Conservation (phyloP, 208 protist species). For the Trypanosoma rangeli region DNA sequence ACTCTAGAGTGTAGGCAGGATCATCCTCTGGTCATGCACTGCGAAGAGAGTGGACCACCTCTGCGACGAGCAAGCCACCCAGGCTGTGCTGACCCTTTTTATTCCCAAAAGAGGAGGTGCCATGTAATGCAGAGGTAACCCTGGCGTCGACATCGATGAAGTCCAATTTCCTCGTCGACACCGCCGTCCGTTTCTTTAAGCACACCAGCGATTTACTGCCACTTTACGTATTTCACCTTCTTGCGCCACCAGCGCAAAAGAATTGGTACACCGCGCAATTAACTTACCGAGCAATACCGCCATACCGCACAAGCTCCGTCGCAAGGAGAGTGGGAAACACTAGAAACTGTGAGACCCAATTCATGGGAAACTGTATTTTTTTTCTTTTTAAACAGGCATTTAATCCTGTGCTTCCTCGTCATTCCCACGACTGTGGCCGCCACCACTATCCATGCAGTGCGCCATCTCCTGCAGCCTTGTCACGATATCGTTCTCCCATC, state of each 20-base stretch:
- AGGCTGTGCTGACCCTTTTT: background rate
- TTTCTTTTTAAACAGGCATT: background rate
- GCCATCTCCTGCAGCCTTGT: slow-evolving; percentile 1
- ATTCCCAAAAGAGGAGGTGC: background rate
- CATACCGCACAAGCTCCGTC: background rate
- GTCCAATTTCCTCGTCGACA: background rate
- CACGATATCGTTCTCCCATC: slow-evolving; percentile 9
- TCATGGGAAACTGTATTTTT: background rate
- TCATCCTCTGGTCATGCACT: slow-evolving; percentile 3
- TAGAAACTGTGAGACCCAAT: background rate
- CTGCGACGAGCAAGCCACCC: background rate
- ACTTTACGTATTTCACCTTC: background rate
- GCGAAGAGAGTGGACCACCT: slow-evolving; percentile 5
- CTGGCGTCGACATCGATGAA: background rate
- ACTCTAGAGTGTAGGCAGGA: slow-evolving; percentile 12
- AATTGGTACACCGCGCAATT: background rate
- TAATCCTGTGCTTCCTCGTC: background rate
- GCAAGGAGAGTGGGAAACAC: background rate
- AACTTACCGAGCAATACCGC: background rate
- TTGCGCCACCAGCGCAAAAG: background rate
- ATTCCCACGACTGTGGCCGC: background rate
- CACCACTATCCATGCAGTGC: background rate
- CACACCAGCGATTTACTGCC: background rate
- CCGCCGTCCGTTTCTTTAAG: background rate
- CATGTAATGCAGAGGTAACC: background rate